Percentiles rank a stretch among this genome's conserved stretches.
These are phyloP conservation scores for Helicocarpus griseus DNA, from an alignment of 2,329 filamentous ascomycete genomes.

Conservation along the genomic window DNA sequence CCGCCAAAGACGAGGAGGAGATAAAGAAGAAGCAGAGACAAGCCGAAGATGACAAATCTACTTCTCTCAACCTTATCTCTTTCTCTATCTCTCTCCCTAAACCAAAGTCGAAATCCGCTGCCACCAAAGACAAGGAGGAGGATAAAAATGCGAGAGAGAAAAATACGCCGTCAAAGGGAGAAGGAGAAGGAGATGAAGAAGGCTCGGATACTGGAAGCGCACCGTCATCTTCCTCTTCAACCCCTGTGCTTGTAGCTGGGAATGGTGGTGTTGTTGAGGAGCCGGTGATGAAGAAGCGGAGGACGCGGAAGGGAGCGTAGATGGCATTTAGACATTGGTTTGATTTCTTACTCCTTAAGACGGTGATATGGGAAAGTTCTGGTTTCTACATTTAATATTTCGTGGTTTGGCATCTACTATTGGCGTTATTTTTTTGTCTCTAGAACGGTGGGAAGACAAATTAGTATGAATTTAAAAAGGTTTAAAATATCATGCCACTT, in stretches of 20 bases:
- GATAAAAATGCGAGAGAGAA: not conserved
- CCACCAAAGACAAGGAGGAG: not conserved
- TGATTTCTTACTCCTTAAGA: not conserved
- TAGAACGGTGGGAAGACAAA: too few relatives aligned
- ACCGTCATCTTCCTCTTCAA: not conserved
- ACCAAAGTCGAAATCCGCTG: not conserved
- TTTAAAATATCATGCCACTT: too few relatives aligned
- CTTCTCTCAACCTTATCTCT: constrained; percentile 6
- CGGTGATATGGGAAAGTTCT: constrained; percentile 2
- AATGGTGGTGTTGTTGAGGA: not conserved
- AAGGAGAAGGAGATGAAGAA: not conserved
- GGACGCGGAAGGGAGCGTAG: not conserved
- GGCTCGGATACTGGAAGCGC: not conserved
- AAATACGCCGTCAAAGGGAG: too few relatives aligned
- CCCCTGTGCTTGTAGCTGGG: not conserved
- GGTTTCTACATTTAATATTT: not conserved
- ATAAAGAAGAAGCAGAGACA: constrained; percentile 29
- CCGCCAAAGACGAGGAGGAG: not conserved
- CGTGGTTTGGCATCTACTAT: not conserved
- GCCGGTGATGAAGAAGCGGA: not conserved
- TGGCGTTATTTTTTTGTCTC: not conserved
- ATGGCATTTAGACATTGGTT: not conserved
- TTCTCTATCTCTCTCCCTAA: not conserved
- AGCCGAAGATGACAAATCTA: constrained; percentile 34
- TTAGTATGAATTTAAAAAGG: too few relatives aligned